phyloP scores from a whole-genome alignment of 805 yeast species.

The Myxozyma neotropica region DNA sequence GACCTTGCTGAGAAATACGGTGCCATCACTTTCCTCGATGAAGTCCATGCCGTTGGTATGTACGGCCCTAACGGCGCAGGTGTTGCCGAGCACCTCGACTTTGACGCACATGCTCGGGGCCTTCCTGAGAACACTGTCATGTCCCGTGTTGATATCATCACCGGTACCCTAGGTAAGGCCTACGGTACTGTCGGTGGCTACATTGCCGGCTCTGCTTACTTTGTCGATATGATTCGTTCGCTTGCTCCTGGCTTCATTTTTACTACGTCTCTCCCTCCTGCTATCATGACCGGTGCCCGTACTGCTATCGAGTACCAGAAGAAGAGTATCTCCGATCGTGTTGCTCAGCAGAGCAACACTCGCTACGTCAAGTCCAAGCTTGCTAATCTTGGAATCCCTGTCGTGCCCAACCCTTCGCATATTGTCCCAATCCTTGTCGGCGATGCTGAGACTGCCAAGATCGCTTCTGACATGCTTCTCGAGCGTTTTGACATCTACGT shows the following conservation, averaged over 20 bases:
- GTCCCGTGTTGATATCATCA: slow-evolving; percentile 92
- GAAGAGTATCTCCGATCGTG: slow-evolving; percentile 72
- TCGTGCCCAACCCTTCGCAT: slow-evolving; percentile 96
- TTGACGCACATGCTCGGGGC: slow-evolving; percentile 71
- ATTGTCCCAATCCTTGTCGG: slow-evolving; percentile 95
- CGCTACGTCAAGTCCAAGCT: slow-evolving; percentile 79
- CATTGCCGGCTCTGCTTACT: slow-evolving; percentile 79
- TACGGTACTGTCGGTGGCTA: slow-evolving; percentile 98
- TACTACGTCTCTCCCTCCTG: slow-evolving; percentile 97
- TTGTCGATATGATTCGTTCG: slow-evolving; percentile 95
- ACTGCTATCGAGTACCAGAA: slow-evolving; percentile 86
- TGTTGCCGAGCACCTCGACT: slow-evolving; percentile 95
- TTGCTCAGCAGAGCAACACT: slow-evolving; percentile 81
- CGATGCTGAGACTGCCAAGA: slow-evolving; percentile 88
- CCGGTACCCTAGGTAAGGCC: slow-evolving; percentile 97
- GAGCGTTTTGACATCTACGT: slow-evolving; percentile 86
- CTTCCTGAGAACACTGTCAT: slow-evolving; percentile 67
- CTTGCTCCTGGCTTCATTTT: slow-evolving; percentile 97
- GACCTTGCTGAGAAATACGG: slow-evolving; percentile 97
- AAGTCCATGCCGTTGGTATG: slow-evolving; percentile 98
- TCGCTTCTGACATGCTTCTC: slow-evolving; percentile 86
- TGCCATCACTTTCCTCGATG: slow-evolving; percentile 94
- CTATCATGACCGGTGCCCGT: slow-evolving; percentile 92
- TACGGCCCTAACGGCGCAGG: slow-evolving; percentile 99
- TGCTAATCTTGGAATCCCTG: slow-evolving; percentile 79